phyloP scores from a whole-genome alignment of 179 eudicot genomes.

The Carnegiea gigantea region DNA sequence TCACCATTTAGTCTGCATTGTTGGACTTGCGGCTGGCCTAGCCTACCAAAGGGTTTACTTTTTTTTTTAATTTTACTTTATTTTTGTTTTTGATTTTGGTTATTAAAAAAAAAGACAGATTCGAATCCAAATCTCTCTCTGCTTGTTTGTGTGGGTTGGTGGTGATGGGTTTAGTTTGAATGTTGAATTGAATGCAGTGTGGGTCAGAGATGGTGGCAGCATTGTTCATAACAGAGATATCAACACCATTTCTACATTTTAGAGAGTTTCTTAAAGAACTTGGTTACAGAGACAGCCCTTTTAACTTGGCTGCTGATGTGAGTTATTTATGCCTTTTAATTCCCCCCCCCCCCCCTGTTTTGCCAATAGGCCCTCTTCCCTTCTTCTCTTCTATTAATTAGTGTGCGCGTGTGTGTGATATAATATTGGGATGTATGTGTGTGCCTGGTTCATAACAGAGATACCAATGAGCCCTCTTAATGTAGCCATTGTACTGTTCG shows the following conservation, averaged over 20 bases:
- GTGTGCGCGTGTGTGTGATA: too few relatives aligned
- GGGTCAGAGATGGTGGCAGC: conserved; percentile 92
- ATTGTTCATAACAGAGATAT: conserved; percentile 74
- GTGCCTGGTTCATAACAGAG: too few relatives aligned
- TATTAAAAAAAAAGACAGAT: not conserved
- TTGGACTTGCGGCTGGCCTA: conserved; percentile 82
- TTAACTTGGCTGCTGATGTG: conserved; percentile 89
- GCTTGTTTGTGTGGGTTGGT: not conserved
- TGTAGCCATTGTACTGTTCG: too few relatives aligned
- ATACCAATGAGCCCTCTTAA: too few relatives aligned
- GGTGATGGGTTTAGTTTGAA: not conserved
- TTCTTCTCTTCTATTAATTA: too few relatives aligned
- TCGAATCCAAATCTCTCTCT: not conserved
- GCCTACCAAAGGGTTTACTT: conserved; percentile 57
- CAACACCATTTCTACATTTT: conserved; percentile 81
- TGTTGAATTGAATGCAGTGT: conserved; percentile 47
- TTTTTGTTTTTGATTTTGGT: too few relatives aligned
- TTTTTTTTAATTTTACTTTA: not conserved
- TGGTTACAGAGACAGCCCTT: conserved; percentile 68
- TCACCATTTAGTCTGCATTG: conserved; percentile 83
- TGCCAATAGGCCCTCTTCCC: not conserved
- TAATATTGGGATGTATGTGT: too few relatives aligned
- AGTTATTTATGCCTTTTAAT: conserved; percentile 20
- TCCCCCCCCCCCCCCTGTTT: too few relatives aligned
- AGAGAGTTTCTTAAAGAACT: conserved; percentile 93